Conservation (phyloP, 176 grass and related monocot species). For the Avena insularis region DNA sequence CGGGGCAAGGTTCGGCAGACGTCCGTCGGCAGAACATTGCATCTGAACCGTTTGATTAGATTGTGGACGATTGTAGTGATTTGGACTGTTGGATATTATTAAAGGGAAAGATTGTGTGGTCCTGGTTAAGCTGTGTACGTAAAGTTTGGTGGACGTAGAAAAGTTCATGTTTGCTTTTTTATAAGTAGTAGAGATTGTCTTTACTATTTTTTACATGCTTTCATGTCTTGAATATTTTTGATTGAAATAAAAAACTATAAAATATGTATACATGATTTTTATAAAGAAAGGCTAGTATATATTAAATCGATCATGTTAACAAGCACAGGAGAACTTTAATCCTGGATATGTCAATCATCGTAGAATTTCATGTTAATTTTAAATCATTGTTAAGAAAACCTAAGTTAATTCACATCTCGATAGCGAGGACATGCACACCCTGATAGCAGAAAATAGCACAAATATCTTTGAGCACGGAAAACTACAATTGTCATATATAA, state of each 20-base stretch:
- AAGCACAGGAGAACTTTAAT: neutral
- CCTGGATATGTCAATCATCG: neutral
- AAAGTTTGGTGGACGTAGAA: too few relatives aligned
- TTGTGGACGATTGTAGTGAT: neutral
- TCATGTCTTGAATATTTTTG: neutral
- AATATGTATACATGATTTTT: neutral
- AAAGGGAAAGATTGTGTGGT: too few relatives aligned
- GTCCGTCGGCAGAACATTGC: too few relatives aligned
- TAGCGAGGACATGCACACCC: neutral
- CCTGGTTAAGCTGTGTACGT: too few relatives aligned
- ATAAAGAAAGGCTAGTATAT: neutral
- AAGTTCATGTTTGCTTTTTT: too few relatives aligned
- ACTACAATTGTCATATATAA: constrained; percentile 3
- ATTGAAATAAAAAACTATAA: neutral
- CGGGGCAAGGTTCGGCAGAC: too few relatives aligned
- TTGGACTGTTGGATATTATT: too few relatives aligned
- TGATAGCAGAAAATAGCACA: neutral
- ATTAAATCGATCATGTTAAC: neutral
- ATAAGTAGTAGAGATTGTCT: neutral
- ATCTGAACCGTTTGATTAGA: neutral
- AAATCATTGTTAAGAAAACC: neutral
- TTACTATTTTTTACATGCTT: neutral
- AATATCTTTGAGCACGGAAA: neutral
- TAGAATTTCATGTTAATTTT: neutral
- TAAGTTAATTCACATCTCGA: neutral